Conservation (phyloP, 352 stramenopile species). For the Globisporangium cylindrosporum region DNA sequence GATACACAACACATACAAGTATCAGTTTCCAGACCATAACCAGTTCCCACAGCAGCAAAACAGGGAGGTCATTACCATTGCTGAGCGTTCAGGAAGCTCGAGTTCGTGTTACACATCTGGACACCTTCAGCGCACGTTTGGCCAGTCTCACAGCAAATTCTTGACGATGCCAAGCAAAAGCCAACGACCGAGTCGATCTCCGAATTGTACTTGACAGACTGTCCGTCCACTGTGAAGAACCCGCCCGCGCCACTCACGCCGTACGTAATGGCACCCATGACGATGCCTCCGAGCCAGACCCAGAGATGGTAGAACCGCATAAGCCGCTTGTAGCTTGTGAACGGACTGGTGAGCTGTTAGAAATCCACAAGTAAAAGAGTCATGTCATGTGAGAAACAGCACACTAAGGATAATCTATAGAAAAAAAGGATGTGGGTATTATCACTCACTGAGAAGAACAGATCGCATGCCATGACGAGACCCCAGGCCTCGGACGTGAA, state of each 20-base stretch:
- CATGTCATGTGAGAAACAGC: neutral
- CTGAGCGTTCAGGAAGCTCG: constrained; percentile 76
- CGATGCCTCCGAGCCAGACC: constrained; percentile 80
- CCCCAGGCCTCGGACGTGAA: constrained; percentile 85
- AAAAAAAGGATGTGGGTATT: neutral
- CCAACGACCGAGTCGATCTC: constrained; percentile 67
- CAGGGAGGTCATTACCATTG: constrained; percentile 46
- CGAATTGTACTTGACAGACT: constrained; percentile 74
- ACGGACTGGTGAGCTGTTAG: constrained; percentile 75
- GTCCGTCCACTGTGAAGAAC: constrained; percentile 84
- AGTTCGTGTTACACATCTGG: constrained; percentile 36
- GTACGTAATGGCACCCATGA: constrained; percentile 78
- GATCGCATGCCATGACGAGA: constrained; percentile 86
- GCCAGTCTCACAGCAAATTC: constrained; percentile 66
- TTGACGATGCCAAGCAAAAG: constrained; percentile 81
- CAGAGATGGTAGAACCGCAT: constrained; percentile 89
- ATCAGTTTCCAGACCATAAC: neutral
- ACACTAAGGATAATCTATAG: neutral
- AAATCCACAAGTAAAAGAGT: neutral
- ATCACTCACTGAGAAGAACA: constrained; percentile 69
- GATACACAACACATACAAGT: neutral
- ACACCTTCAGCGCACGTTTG: constrained; percentile 41
- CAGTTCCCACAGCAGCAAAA: neutral
- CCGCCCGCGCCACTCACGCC: constrained; percentile 61
- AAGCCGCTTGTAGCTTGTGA: constrained; percentile 88